Conservation (phyloP, 257 asterid genomes). For the Salvia splendens region DNA sequence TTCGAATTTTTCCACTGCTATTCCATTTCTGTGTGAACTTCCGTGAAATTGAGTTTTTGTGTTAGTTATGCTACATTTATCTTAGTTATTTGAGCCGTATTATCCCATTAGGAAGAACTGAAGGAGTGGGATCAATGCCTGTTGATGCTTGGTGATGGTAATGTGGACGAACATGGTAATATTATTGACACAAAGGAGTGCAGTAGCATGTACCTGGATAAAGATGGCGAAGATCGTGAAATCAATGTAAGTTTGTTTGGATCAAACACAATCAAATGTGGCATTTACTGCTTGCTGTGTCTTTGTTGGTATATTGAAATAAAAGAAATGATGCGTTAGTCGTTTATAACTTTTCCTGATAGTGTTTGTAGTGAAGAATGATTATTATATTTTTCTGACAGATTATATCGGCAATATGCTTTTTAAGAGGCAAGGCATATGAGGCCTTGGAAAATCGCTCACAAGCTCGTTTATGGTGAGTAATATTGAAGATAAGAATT, state of each 20-base stretch:
- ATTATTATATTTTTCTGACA: slow-evolving; percentile 44
- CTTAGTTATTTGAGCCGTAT: background rate
- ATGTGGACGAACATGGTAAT: slow-evolving; percentile 92
- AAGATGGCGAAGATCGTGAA: slow-evolving; percentile 97
- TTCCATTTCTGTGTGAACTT: slow-evolving; percentile 14
- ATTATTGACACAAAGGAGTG: slow-evolving; percentile 76
- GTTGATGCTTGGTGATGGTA: slow-evolving; percentile 92
- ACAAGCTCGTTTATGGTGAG: slow-evolving; percentile 95
- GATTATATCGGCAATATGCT: slow-evolving; percentile 93
- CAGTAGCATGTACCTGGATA: slow-evolving; percentile 77
- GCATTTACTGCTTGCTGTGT: slow-evolving; percentile 28
- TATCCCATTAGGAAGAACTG: slow-evolving; percentile 66
- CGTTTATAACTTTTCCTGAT: background rate
- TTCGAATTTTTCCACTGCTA: slow-evolving; percentile 6
- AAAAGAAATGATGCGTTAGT: background rate
- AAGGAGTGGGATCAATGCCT: slow-evolving; percentile 99
- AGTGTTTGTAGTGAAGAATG: slow-evolving; percentile 28
- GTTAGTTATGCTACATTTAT: background rate
- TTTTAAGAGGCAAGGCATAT: slow-evolving; percentile 93
- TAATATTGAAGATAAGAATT: slow-evolving; percentile 18
- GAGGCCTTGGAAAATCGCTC: slow-evolving; percentile 92
- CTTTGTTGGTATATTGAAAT: slow-evolving; percentile 6
- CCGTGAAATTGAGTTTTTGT: no score
- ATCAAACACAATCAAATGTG: slow-evolving; percentile 21
- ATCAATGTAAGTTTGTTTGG: slow-evolving; percentile 71